Evolutionary conservation across 2,329 filamentous ascomycete genomes (phyloP).

Genomic region (Fusarium sp.): DNA sequence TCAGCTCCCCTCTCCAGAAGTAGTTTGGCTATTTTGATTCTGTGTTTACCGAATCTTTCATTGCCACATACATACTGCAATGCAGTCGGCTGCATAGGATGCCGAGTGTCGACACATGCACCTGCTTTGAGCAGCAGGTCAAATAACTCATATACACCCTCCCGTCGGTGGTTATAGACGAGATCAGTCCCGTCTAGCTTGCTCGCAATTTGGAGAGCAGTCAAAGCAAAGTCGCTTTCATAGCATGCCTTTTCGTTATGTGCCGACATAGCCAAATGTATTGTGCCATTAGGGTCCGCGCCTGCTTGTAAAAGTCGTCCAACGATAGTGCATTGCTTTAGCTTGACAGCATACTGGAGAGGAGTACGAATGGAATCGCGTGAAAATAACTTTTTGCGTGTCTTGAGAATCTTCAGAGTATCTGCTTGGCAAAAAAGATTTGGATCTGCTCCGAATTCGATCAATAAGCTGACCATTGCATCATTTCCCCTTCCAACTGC

Average conservation of each 20-base stretch:
- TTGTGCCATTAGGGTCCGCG: neutral
- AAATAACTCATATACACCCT: neutral
- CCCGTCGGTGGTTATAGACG: no score
- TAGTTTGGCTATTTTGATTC: neutral
- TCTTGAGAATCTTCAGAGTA: no score
- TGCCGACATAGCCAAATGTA: accelerated
- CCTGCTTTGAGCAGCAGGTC: neutral
- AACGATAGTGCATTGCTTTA: accelerated
- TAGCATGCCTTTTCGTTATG: accelerated
- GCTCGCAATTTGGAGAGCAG: neutral
- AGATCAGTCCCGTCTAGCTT: no score
- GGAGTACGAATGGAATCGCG: neutral
- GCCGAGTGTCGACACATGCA: neutral
- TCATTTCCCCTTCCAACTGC: accelerated
- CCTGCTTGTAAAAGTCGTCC: neutral
- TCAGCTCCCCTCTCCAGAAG: neutral
- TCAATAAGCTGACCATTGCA: neutral
- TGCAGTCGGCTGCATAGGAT: accelerated
- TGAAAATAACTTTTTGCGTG: no score
- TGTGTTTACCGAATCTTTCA: accelerated
- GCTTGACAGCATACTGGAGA: neutral
- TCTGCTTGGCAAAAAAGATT: neutral
- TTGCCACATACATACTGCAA: neutral
- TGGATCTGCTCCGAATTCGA: neutral
- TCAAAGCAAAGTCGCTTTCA: accelerated